Conservation (phyloP, 78 protist genomes). For the Dictyostelium firmibasis region DNA sequence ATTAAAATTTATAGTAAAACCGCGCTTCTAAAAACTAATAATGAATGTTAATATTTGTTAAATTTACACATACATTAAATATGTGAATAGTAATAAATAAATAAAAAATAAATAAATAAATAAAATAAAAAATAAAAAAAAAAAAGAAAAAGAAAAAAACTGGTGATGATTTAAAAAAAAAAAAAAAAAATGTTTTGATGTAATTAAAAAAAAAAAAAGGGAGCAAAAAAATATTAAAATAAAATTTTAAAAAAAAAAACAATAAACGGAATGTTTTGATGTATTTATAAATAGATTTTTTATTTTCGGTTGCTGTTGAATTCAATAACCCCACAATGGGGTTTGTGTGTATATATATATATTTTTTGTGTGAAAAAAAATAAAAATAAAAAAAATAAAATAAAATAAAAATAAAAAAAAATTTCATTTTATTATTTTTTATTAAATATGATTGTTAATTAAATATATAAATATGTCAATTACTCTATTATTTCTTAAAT, state of each 20-base stretch:
- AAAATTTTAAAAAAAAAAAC: not conserved
- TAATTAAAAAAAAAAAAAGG: too few relatives aligned
- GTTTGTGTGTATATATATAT: not conserved
- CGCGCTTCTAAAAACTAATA: not conserved
- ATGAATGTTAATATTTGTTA: too few relatives aligned
- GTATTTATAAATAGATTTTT: not conserved
- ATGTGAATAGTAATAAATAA: too few relatives aligned
- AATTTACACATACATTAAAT: too few relatives aligned
- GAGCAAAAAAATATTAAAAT: too few relatives aligned
- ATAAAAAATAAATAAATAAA: too few relatives aligned
- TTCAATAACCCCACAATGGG: not conserved
- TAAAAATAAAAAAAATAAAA: too few relatives aligned
- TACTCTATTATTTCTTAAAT: not conserved
- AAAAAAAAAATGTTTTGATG: too few relatives aligned
- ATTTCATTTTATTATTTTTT: too few relatives aligned
- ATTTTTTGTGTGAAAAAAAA: not conserved
- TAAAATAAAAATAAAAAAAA: too few relatives aligned
- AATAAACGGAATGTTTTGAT: not conserved
- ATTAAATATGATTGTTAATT: not conserved
- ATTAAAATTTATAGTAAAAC: not conserved
- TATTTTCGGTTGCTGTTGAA: not conserved
- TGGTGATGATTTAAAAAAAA: too few relatives aligned
- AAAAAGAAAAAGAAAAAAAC: not conserved
- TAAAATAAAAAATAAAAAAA: not conserved
- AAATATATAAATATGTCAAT: too few relatives aligned